Base-by-base conservation (phyloP, 2,329 filamentous ascomycete species). In the Rhexocercosporidium sp. region DNA sequence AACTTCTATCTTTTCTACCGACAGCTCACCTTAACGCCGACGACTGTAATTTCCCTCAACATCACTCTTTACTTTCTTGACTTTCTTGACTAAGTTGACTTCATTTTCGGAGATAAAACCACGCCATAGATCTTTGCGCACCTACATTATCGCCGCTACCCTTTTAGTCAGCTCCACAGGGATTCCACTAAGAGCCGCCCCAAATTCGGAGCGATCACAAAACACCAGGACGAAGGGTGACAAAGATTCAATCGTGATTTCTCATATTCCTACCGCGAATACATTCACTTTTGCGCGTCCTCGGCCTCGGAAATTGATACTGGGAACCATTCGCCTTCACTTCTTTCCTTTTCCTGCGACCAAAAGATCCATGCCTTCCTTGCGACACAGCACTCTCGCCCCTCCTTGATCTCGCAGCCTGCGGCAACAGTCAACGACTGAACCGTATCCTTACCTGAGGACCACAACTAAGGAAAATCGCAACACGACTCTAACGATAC, bases 331-430 rank as follows among this genome's bases (percentile, higher is more conserved):
- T 3, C 27, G 8, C 9, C 51, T 34, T 49, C 25, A 16, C 12
- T 37, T 49, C 39, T 22, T 39, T 22, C 2, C 22, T 44, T 46
- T 20, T 34, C 31, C 11, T 27, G 18, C 60, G 4, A 22, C 44
- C n/a, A 47, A 9, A 8, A 47, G 44, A 20, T 62, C 25, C 59
- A 69, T 66, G 57, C 64, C 65, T 67, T 59, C 51, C 53, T n/a
- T 2, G 37, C 59, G 46, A 41, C 47, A 57, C 29, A 46, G 49
- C 22, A n/a, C 39, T 20, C 44, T 47, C 60, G 37, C 59, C 67
- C 64, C 64, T 64, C 66, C 44, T 61, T 59, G 27, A 64, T 64
- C 29, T 62, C 57, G 59, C 68, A 64, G 64, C 59, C 62, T 64
- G 57, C 57, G 64, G n/a, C n/a, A n/a, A 56, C 61, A 44, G 5